These are phyloP conservation scores for Lipomyces japonicus DNA, from an alignment of 805 yeast genomes.

Conservation along the genomic window DNA sequence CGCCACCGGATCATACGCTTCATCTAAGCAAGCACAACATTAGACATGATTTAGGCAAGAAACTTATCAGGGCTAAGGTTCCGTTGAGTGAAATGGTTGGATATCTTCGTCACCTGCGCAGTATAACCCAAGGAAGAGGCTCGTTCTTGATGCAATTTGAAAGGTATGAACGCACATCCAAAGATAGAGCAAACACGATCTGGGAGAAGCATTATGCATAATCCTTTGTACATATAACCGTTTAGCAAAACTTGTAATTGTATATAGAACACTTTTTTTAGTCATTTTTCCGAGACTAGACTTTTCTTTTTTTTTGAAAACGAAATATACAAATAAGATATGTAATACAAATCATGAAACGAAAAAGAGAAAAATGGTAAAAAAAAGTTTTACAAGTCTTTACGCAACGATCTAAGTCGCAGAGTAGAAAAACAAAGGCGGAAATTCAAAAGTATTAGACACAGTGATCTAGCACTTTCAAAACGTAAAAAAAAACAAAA, in stretches of 20 bases:
- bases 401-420: too few species aligned
- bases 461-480: too few species aligned
- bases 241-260: background rate
- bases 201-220: slow-evolving; percentile 10
- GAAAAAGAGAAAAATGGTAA: too few species aligned
- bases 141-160: slow-evolving; percentile 71
- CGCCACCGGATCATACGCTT: slow-evolving; percentile 65
- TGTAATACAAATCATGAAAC: too few species aligned
- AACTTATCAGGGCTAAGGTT: slow-evolving; percentile 65
- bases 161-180: slow-evolving; percentile 66
- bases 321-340: too few species aligned
- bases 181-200: slow-evolving; percentile 42
- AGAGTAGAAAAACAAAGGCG: too few species aligned
- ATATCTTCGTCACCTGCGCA: slow-evolving; percentile 69
- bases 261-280: background rate
- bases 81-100: slow-evolving; percentile 91
- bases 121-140: slow-evolving; percentile 87
- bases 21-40: slow-evolving; percentile 34
- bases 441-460: too few species aligned
- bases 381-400: too few species aligned
- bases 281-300: too few species aligned
- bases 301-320: too few species aligned
- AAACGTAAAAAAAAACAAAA: background rate
- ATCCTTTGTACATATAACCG: background rate
- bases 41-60: slow-evolving; percentile 38